Conservation (phyloP, 1,284 basidiomycete species). For the Pseudozyma sp. region DNA sequence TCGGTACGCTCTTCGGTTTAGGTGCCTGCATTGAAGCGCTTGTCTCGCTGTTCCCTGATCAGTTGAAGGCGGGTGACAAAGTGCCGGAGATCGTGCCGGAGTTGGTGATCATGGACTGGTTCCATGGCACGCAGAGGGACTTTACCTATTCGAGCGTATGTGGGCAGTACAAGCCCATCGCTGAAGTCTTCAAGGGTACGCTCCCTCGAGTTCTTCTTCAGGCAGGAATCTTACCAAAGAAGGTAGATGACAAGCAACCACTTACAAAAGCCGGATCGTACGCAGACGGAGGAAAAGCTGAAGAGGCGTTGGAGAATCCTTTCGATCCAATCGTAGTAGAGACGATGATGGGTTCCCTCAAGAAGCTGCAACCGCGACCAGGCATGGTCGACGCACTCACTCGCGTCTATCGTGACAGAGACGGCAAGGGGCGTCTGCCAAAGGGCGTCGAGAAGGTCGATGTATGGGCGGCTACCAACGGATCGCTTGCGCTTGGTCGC, state of each 20-base stretch:
- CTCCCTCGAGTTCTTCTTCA: slow-evolving; percentile 56
- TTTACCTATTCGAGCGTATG: slow-evolving; percentile 55
- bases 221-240: slow-evolving; percentile 50
- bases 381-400: slow-evolving; percentile 59
- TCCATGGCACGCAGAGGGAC: slow-evolving; percentile 60
- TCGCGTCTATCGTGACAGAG: slow-evolving; percentile 45
- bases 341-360: slow-evolving; percentile 55
- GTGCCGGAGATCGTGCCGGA: slow-evolving; percentile 53
- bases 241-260: slow-evolving; percentile 1
- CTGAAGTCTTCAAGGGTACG: slow-evolving; percentile 52
- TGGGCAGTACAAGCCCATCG: slow-evolving; percentile 55
- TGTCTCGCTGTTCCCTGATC: slow-evolving; percentile 39
- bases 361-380: slow-evolving; percentile 48
- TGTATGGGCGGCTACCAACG: slow-evolving; percentile 62
- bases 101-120: slow-evolving; percentile 63
- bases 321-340: slow-evolving; percentile 35
- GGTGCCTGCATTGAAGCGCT: slow-evolving; percentile 48
- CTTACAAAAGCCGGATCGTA: slow-evolving; percentile 41
- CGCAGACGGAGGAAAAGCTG: slow-evolving; percentile 26
- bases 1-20: slow-evolving; percentile 60
- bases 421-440: slow-evolving; percentile 38
- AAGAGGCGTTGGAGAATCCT: slow-evolving; percentile 41
- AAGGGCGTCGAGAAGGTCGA: slow-evolving; percentile 33
- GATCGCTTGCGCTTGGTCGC: slow-evolving; percentile 45
- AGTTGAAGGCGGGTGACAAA: slow-evolving; percentile 29